Evolutionary conservation across 2,329 filamentous ascomycete genomes (phyloP).

Genomic region (Talaromyces sp.): DNA sequence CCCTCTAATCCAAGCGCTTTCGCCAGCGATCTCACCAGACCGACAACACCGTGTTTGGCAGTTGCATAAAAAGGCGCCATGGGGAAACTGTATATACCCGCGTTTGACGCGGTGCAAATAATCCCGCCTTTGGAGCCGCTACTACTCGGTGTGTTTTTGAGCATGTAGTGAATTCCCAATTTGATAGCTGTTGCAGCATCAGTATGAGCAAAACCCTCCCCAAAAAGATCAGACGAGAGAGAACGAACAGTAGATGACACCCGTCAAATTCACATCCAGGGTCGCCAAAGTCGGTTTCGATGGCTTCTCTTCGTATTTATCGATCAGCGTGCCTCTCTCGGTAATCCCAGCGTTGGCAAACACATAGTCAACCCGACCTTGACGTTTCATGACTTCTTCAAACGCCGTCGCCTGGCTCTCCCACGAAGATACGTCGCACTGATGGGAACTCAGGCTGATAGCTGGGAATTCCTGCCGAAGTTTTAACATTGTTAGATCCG

Average conservation of each 20-base stretch:
- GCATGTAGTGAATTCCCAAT: constrained; percentile 46
- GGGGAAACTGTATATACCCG: constrained; percentile 48
- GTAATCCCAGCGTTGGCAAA: constrained; percentile 37
- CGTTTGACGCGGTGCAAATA: constrained; percentile 50
- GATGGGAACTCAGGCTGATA: constrained; percentile 21
- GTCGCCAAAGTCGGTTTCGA: constrained; percentile 21
- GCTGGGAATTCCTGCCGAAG: constrained; percentile 21
- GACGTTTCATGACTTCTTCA: constrained; percentile 22
- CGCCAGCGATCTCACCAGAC: constrained; percentile 45
- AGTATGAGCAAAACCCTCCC: neutral
- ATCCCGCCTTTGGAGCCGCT: constrained; percentile 37
- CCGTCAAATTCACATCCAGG: constrained; percentile 31
- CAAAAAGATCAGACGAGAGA: too few species aligned
- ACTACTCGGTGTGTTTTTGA: constrained; percentile 31
- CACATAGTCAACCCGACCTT: constrained; percentile 39
- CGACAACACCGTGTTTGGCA: constrained; percentile 45
- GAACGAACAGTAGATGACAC: constrained; percentile 42
- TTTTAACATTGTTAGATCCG: constrained; percentile 13
- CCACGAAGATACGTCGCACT: constrained; percentile 30
- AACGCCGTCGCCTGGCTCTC: constrained; percentile 31
- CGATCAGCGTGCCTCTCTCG: constrained; percentile 22
- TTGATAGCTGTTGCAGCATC: constrained; percentile 39
- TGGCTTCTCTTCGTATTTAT: constrained; percentile 20
- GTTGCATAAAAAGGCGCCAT: constrained; percentile 46
- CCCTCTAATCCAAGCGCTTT: constrained; percentile 31